Base-by-base conservation (phyloP, 116 monocot species). In the Iris pallida region DNA sequence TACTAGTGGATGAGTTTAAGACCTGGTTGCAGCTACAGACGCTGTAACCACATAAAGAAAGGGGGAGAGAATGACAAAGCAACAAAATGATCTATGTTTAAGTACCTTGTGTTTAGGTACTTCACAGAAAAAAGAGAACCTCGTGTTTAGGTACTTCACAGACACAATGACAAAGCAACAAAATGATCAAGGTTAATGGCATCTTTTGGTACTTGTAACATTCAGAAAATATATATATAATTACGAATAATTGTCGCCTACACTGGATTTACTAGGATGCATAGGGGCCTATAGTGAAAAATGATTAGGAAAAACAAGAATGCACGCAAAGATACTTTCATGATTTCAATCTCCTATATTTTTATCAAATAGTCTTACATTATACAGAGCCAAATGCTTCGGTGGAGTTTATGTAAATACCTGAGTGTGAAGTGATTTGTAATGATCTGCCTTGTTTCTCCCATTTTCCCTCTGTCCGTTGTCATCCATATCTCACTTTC, bases 391-490 rank as follows among this genome's bases (percentile, higher is more conserved):
- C 63, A 46, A 9, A 16, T 44, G 42, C 8, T 11, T 45, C 20
- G n/a, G 18, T 16, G 8, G n/a, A 40, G 48, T 7, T 14, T 59
- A 30, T 16, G 15, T 59, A 13, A 17, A 54, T 72, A 72, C 72
- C 72, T 72, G 62, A 42, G 60, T 41, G n/a, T 62, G 71, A 72
- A 72, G 18, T 64, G 72, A 72, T 63, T 53, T 72, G 44, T 52
- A 72, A 11, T 62, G 72, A 63, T 64, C 72, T 17, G 63, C 52
- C 55, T 72, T 72, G 63, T 72, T 63, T 45, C 72, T 72, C 44
- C 55, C 63, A 63, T 52, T 63, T 49, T 72, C 63, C 64, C 42
- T 63, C 20, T 63, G 41, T 2, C 52, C 52, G 45, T 42, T 61
- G 12, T 64, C 72, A 63, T 63, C 72, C 61, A 72, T 72, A 30